Conservation (phyloP, 345 rosid genomes). For the Citropsis articulata region DNA sequence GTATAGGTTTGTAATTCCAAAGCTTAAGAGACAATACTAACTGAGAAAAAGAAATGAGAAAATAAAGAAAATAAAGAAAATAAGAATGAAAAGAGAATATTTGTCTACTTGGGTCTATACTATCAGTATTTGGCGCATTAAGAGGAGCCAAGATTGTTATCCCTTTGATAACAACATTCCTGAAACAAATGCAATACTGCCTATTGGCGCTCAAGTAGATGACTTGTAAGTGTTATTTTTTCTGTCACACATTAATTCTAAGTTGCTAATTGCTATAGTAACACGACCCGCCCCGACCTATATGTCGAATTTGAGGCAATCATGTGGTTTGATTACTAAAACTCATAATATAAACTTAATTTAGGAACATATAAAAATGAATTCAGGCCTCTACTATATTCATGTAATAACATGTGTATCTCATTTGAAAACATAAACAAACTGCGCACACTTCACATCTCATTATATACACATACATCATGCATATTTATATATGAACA, state of each 20-base stretch:
- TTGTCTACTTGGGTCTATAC: conserved; percentile 79
- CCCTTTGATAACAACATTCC: conserved; percentile 75
- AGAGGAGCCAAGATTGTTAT: conserved; percentile 93
- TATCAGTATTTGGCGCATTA: conserved; percentile 95
- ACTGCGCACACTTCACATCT: too few relatives aligned
- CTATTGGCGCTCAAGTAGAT: conserved; percentile 8
- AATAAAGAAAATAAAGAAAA: too few relatives aligned
- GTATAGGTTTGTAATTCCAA: background rate
- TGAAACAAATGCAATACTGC: background rate
- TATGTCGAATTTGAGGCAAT: accelerated
- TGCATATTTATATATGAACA: too few relatives aligned
- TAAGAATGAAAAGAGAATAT: background rate
- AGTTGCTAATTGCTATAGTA: background rate
- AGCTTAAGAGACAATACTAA: background rate
- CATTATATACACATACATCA: too few relatives aligned
- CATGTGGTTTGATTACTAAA: too few relatives aligned
- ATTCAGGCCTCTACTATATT: accelerated
- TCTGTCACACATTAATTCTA: background rate
- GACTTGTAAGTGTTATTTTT: background rate
- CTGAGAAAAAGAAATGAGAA: too few relatives aligned
- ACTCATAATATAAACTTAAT: too few relatives aligned
- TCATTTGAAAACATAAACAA: too few relatives aligned
- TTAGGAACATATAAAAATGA: too few relatives aligned
- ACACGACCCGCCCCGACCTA: too few relatives aligned
- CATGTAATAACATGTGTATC: too few relatives aligned